Base-by-base conservation (phyloP, 441 rosid species). In the Metrosideros polymorpha region DNA sequence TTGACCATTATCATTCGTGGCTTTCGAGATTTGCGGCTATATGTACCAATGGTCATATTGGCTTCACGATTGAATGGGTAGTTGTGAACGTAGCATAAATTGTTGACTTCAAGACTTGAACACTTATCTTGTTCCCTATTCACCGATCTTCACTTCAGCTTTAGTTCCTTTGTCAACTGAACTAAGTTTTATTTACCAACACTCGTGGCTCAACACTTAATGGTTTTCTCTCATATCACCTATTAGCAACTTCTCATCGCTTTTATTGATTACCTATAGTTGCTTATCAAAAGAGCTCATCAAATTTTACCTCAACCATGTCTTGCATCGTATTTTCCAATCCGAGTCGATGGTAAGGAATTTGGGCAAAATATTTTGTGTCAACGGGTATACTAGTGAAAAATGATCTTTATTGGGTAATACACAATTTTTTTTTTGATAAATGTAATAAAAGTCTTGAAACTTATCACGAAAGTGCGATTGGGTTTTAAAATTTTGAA, bases 281-380 rank as follows among this genome's bases (percentile, higher is more conserved):
- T n/a, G n/a, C n/a, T n/a, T n/a, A n/a, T n/a, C 12, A 0, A 0
- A 0, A 25, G 29, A 29, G 4, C 59, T 55, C 25, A 55, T 29
- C 61, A 55, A 4, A 55, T 55, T 55, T 55, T 29, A 25, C 75
- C 35, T 61, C 5, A 7, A 61, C 6, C 75, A 61, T 61, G 75
- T 61, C 19, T 61, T 15, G 39, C 75, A 15, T 0, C 12, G 39
- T 15, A 12, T 61, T 4, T 14, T 61, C 39, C 12, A 9, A 2
- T 30, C 2, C 22, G 75, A 61, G 75, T 30, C 39, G 43, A 32
- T 18, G 25, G 76, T 63, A 15, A 15, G 29, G 35, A 10, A 61
- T 39, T 3, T 3, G 22, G 24, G 10, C 29, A 15, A n/a, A n/a
- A 61, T 30, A 29, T 59, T 6, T 61, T 0, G 75, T 30, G 39